A percentile compares a stretch with the other conserved stretches of the same genome.
phyloP scores from a whole-genome alignment of 2,329 filamentous ascomycete species.

The Talaromyces pinophilus region DNA sequence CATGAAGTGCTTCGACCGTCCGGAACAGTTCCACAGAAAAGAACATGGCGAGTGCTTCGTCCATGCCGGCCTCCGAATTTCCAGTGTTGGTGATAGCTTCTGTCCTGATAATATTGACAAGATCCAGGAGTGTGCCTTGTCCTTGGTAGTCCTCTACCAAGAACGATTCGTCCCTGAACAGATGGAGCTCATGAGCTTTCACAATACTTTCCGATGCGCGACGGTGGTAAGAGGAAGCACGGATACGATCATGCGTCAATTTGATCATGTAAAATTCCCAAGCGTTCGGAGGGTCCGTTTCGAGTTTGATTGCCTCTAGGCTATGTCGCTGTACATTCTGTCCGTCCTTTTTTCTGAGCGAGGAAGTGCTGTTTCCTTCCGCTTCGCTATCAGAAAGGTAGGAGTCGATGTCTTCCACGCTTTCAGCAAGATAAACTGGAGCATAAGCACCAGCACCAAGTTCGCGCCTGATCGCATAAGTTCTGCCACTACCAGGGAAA shows the following conservation, averaged over 20 bases:
- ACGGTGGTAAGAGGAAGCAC: slow-evolving; percentile 55
- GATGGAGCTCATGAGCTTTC: slow-evolving; percentile 82
- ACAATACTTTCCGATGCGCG: slow-evolving; percentile 77
- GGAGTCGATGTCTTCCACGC: slow-evolving; percentile 54
- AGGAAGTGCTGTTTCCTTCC: slow-evolving; percentile 26
- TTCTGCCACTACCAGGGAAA: slow-evolving; percentile 64
- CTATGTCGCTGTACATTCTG: slow-evolving; percentile 47
- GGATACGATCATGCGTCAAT: slow-evolving; percentile 73
- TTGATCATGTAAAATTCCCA: slow-evolving; percentile 99
- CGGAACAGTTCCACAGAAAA: slow-evolving; percentile 89
- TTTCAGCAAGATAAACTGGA: slow-evolving; percentile 88
- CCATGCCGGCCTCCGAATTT: slow-evolving; percentile 67
- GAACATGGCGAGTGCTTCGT: slow-evolving; percentile 92
- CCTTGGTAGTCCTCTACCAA: slow-evolving; percentile 83
- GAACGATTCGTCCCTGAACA: slow-evolving; percentile 88
- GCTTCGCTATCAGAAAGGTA: slow-evolving; percentile 36
- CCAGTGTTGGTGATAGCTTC: slow-evolving; percentile 57
- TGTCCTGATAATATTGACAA: slow-evolving; percentile 80
- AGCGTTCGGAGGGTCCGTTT: slow-evolving; percentile 72
- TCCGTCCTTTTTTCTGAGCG: slow-evolving; percentile 24
- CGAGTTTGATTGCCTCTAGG: slow-evolving; percentile 91
- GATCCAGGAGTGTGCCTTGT: slow-evolving; percentile 90
- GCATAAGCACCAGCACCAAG: slow-evolving; percentile 93
- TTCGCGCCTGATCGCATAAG: slow-evolving; percentile 79
- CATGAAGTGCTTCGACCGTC: slow-evolving; percentile 82